Base-by-base conservation (phyloP, 2,329 filamentous ascomycete species). In the Botrytis sinoallii region DNA sequence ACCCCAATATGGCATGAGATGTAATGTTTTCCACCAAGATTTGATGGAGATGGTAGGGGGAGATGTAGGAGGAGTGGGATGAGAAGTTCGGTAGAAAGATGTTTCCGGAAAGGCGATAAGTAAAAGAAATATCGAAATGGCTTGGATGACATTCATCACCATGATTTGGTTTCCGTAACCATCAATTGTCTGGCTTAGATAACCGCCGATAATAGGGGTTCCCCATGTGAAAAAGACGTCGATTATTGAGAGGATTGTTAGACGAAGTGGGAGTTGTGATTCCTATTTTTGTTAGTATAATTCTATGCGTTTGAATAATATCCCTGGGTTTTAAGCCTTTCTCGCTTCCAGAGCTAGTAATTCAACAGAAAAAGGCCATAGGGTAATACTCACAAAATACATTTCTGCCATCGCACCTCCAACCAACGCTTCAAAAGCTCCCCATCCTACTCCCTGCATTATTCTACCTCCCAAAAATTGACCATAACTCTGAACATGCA, bases 401-500 rank as follows among this genome's bases (percentile, higher is more conserved):
- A 86, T 86, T 76, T 90, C 88, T 65, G 87, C 84, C 67, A 90
- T 86, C 2, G 85, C 86, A 2, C 83, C 84, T 46, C 86, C 80
- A 44, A 88, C 82, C 57, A 90, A 80, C 8, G 84, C 85, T 76
- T 90, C 88, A 74, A 89, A 88, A 18, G 85, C 85, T 9, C 88
- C 88, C 86, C 88, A 89, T n/a, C 86, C 88, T 0, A 90, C 72
- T 1, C 87, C 88, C 77, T 89, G 87, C 48, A 90, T 83, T 29
- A 88, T 78, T 16, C 88, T 84, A 3, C 87, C 85, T 0, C 83
- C 84, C 84, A 89, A 85, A 77, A 85, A 86, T 72, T 85, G 82
- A 14, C 80, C 81, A 71, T 85, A 86, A 75, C 80, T 84, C 66
- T 79, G 77, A 8, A 85, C 82, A 29, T 82, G 82, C 74, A 84